Percentiles rank a stretch among this genome's conserved stretches.
These are phyloP conservation scores for Bacidia gigantensis DNA, from an alignment of 495 filamentous ascomycete genomes.

Conservation along the genomic window DNA sequence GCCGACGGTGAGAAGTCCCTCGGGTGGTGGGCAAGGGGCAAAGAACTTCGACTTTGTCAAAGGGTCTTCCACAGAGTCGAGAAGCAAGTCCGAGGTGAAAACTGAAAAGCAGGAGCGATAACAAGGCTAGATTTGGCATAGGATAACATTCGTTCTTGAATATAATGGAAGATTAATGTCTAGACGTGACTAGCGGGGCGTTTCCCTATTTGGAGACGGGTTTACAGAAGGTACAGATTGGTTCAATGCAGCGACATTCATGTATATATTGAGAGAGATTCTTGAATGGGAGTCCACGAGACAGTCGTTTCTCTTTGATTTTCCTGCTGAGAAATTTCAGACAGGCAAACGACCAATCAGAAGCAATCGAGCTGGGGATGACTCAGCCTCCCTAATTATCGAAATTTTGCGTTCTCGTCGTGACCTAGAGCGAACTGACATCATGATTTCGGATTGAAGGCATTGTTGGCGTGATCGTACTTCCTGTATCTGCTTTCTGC, in stretches of 20 bases:
- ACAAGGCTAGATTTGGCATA: background rate
- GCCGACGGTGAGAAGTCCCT: conserved; percentile 28
- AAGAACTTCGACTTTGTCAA: conserved; percentile 1
- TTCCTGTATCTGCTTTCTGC: too few species aligned
- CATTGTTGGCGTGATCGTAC: background rate
- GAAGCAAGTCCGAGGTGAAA: background rate
- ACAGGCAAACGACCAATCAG: too few species aligned
- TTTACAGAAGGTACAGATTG: background rate
- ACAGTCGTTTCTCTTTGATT: too few species aligned
- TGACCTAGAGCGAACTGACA: background rate
- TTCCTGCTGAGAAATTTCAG: too few species aligned
- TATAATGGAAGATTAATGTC: too few species aligned
- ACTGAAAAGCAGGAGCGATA: background rate
- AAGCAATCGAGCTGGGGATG: too few species aligned
- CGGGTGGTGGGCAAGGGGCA: background rate
- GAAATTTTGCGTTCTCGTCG: too few species aligned
- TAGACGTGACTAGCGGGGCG: background rate
- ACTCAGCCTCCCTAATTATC: too few species aligned
- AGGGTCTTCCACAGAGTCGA: background rate
- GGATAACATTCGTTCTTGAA: too few species aligned
- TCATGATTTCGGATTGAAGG: background rate
- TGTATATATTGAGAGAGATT: background rate
- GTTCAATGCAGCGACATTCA: background rate
- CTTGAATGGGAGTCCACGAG: background rate
- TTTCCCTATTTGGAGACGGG: background rate